Evolutionary conservation across 164 flowering plant genomes (phyloP).

Genomic region (Aristolochia contorta): DNA sequence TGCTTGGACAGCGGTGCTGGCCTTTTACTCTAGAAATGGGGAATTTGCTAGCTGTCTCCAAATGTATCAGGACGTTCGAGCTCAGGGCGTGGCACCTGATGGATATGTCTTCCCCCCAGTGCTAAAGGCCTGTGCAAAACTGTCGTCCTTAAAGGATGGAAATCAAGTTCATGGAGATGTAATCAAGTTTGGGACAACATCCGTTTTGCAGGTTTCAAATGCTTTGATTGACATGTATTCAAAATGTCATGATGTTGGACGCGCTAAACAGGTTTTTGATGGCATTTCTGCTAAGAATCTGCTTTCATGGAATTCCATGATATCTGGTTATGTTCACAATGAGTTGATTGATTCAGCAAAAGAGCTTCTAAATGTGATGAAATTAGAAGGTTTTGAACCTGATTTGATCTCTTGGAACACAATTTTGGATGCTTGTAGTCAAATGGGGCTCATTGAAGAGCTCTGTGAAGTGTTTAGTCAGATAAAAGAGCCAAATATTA

Average conservation of each 20-base stretch:
- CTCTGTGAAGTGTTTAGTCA: constrained; percentile 27
- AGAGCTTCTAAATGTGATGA: constrained; percentile 26
- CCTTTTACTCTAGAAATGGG: constrained; percentile 26
- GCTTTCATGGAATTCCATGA: constrained; percentile 46
- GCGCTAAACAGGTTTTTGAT: constrained; percentile 31
- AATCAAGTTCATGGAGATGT: constrained; percentile 32
- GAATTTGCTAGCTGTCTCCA: constrained; percentile 18
- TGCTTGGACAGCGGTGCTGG: constrained; percentile 44
- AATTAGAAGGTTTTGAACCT: constrained; percentile 24
- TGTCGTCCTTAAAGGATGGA: constrained; percentile 20
- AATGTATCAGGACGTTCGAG: constrained; percentile 21
- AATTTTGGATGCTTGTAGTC: constrained; percentile 41
- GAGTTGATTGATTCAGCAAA: constrained; percentile 23
- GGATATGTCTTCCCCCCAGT: constrained; percentile 44
- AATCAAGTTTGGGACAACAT: constrained; percentile 20
- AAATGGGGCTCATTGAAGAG: constrained; percentile 37
- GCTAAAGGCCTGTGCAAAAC: constrained; percentile 29
- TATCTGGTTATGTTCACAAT: constrained; percentile 39
- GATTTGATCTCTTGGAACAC: constrained; percentile 48
- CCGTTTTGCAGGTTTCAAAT: constrained; percentile 24
- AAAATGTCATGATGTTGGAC: constrained; percentile 29
- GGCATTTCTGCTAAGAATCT: constrained; percentile 31
- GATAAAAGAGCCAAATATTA: constrained; percentile 37
- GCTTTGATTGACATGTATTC: constrained; percentile 50
- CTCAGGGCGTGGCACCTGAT: constrained; percentile 32